Conservation (phyloP, 2,329 filamentous ascomycete species). For the Annulohypoxylon truncatum region DNA sequence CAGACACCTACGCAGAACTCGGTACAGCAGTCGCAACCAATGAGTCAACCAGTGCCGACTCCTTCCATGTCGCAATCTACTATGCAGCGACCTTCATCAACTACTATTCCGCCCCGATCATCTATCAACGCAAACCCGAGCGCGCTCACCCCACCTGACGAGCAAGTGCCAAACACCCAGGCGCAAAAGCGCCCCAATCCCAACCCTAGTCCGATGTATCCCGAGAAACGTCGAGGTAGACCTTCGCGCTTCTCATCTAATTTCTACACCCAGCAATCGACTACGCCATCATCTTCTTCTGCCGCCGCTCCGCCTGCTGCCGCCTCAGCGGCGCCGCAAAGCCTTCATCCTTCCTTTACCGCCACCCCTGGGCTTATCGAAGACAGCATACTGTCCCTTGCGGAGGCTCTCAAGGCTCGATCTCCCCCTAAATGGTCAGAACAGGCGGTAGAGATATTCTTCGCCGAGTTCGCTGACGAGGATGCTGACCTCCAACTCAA, state of each 20-base stretch:
- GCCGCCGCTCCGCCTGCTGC: conserved; percentile 25
- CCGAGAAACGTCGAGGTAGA: conserved; percentile 49
- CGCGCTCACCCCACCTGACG: conserved; percentile 67
- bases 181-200: conserved; percentile 48
- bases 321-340: conserved; percentile 30
- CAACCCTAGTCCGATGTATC: conserved; percentile 36
- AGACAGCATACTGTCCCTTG: conserved; percentile 53
- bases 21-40: conserved; percentile 35
- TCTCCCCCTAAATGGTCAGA: conserved; percentile 64
- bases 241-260: conserved; percentile 51
- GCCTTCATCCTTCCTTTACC: conserved; percentile 41
- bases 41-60: conserved; percentile 38
- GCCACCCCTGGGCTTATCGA: conserved; percentile 48
- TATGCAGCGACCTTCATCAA: conserved; percentile 50
- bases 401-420: conserved; percentile 56
- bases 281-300: conserved; percentile 26
- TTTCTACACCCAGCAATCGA: conserved; percentile 50
- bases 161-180: conserved; percentile 59
- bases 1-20: conserved; percentile 41
- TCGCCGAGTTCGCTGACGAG: conserved; percentile 67
- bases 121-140: conserved; percentile 54
- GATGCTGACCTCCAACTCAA: conserved; percentile 69
- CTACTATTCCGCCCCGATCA: conserved; percentile 54
- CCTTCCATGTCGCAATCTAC: conserved; percentile 45
- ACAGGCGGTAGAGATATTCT: conserved; percentile 69